phyloP scores from a whole-genome alignment of 192 early-diverging fungal species.

The Paraglomus occultum region DNA sequence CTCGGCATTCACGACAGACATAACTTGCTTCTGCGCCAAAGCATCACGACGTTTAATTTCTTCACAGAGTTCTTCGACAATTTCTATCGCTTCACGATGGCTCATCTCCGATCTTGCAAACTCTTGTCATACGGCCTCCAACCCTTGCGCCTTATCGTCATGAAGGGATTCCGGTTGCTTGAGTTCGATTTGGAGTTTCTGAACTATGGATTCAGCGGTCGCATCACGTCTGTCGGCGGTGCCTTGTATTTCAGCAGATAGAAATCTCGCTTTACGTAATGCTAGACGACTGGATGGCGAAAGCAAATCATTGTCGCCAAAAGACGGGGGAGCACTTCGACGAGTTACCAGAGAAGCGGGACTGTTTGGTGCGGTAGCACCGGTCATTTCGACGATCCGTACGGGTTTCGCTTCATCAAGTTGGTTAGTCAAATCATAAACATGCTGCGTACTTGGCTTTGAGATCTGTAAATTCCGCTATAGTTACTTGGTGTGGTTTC shows the following conservation, averaged over 20 bases:
- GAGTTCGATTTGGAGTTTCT: constrained; percentile 21
- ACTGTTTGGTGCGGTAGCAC: background rate
- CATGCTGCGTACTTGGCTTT: constrained; percentile 23
- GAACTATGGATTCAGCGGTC: background rate
- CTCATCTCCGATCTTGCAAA: constrained; percentile 19
- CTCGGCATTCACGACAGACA: constrained; percentile 15
- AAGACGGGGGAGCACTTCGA: background rate
- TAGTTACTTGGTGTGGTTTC: constrained; percentile 10
- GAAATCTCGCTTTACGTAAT: constrained; percentile 17
- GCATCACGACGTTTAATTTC: constrained; percentile 26
- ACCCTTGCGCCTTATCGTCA: constrained; percentile 27
- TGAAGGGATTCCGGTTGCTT: constrained; percentile 23
- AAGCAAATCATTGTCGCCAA: background rate
- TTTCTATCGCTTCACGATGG: constrained; percentile 25
- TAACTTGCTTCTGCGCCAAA: constrained; percentile 15
- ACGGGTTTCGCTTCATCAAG: constrained; percentile 5
- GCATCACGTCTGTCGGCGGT: constrained; percentile 9
- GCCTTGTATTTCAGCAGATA: constrained; percentile 23
- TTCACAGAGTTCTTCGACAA: constrained; percentile 25
- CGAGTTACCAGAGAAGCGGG: constrained; percentile 7
- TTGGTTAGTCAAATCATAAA: constrained; percentile 5
- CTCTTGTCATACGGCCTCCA: constrained; percentile 24
- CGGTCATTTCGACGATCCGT: background rate
- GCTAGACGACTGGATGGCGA: too few relatives aligned
- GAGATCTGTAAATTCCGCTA: constrained; percentile 11